These are phyloP conservation scores for Chalciporus piperatus DNA, from an alignment of 768 basidiomycete species.

Conservation along the genomic window DNA sequence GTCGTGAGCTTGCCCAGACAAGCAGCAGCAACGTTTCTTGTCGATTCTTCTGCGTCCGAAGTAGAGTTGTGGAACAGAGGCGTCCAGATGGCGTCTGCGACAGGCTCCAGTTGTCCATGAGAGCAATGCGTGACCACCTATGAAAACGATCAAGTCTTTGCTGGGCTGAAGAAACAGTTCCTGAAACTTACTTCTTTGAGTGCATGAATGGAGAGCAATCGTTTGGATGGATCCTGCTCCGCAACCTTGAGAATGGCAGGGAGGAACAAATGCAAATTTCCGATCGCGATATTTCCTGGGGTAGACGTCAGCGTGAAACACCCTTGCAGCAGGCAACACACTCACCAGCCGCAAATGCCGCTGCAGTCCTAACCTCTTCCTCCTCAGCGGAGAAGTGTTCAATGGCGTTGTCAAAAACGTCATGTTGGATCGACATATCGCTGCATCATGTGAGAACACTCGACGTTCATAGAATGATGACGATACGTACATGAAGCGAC, in stretches of 20 bases:
- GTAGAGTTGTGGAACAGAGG: slow-evolving; percentile 92
- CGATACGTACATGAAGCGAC: slow-evolving; percentile 75
- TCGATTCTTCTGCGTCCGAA: slow-evolving; percentile 79
- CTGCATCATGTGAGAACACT: slow-evolving; percentile 39
- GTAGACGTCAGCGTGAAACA: neutral
- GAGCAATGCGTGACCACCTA: slow-evolving; percentile 93
- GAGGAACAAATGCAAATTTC: slow-evolving; percentile 84
- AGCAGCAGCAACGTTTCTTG: slow-evolving; percentile 92
- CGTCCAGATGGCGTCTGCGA: slow-evolving; percentile 88
- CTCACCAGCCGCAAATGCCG: slow-evolving; percentile 90
- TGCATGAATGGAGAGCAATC: slow-evolving; percentile 85
- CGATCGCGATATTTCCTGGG: slow-evolving; percentile 93
- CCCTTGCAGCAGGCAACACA: neutral
- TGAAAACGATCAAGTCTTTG: neutral
- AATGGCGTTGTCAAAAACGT: slow-evolving; percentile 74
- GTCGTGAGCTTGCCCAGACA: slow-evolving; percentile 95
- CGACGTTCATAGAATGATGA: neutral
- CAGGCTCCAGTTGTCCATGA: slow-evolving; percentile 75
- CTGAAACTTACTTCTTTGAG: slow-evolving; percentile 72
- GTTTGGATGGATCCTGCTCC: slow-evolving; percentile 71
- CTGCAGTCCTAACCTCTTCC: slow-evolving; percentile 86
- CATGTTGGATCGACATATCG: slow-evolving; percentile 79
- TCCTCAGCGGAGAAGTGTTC: slow-evolving; percentile 72
- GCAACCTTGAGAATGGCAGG: slow-evolving; percentile 79
- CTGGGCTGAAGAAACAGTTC: neutral